Base-by-base conservation (phyloP, 306 rosid genomes). In the Cicer judaicum region DNA sequence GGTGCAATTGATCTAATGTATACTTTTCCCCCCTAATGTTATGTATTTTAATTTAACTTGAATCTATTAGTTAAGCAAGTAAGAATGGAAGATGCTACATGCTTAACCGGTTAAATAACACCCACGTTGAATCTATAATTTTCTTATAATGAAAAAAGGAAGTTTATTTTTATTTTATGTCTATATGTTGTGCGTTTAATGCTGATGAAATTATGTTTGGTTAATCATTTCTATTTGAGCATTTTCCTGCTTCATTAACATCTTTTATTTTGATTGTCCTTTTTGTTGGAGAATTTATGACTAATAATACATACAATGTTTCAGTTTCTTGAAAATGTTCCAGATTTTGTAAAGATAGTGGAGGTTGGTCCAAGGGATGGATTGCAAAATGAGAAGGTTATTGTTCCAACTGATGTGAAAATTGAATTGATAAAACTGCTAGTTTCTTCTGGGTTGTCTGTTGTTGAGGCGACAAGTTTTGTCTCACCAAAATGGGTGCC, bases 401-500 rank as follows among this genome's bases (percentile, higher is more conserved):
- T 85, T 73, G 84, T 93, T 68, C 97, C 98, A n/a, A 84, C 96
- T 56, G 38, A 80, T 65, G 88, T 89, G 39, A 91, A 93, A 88
- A 86, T 91, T 76, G 86, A 84, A 73, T 84, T 93, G 81, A 91
- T 93, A 78, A 84, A 88, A 77, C 80, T 87, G 83, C 84, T 91
- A 53, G 96, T 87, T 77, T 89, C 96, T 74, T 80, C 97, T 16
- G 96, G 98, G 49, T 81, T 93, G 85, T 79, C 88, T 49, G 85
- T 88, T 74, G 91, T 91, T 39, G 98, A 93, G 84, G 93, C 96
- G 7, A 91, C 97, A 10, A 91, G 98, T 88, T 93, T 93, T 80
- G 97, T 93, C 73, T 91, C 98, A 15, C 97, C 97, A 69, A 93
- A 91, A 91, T 91, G 98, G 96, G 93, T 93, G 56, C 97, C 96